Base-by-base conservation (phyloP, 1,139 yeast genomes). In the Yamadazyma blattariae region DNA sequence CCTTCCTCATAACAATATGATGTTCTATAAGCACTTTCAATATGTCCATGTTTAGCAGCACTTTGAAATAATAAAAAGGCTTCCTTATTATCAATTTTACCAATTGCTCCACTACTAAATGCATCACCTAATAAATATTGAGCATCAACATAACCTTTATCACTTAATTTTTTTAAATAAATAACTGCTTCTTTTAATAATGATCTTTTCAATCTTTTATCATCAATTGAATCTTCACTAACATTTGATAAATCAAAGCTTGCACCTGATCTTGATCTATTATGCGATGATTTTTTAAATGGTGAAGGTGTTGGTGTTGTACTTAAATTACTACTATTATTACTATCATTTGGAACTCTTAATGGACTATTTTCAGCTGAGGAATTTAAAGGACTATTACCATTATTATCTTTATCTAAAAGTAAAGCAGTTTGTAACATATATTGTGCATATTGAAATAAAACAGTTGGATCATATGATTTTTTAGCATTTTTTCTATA, bases 1-100 rank as follows among this genome's bases (percentile, higher is more conserved):
- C 97, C 97, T 61, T 88, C 95, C 59, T 90, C 96, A 48, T 82
- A 85, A 58, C 97, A 90, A 41, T 85, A 76, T 1, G 97, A 88
- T 0, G 96, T 85, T 50, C 97, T 76, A 59, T 85, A 92, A 0
- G 96, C 90, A 36, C 94, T 79, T 57, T 92, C 97, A 9, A 84
- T 73, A 54, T 92, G 97, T 16, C 92, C 95, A 47, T 86, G 92
- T 57, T 90, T 92, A 6, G 96, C 96, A 7, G 97, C 96, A 24
- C 87, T 68, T 54, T 83, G 90, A 57, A 92, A 92, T 36, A 86
- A 71, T 2, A 62, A 50, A 48, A 87, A 83, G 3, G 97, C 85
- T 45, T 86, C 92, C 45, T 74, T 76, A 48, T 82, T 71, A 37
- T 89, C 96, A n/a, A 84, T 71, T 52, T 82, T 85, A 0, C 94